Evolutionary conservation across 108 stramenopile species (phyloP), one percentile per base, ranked within the genome.

Genomic region (Stephanodiscus triporus): DNA sequence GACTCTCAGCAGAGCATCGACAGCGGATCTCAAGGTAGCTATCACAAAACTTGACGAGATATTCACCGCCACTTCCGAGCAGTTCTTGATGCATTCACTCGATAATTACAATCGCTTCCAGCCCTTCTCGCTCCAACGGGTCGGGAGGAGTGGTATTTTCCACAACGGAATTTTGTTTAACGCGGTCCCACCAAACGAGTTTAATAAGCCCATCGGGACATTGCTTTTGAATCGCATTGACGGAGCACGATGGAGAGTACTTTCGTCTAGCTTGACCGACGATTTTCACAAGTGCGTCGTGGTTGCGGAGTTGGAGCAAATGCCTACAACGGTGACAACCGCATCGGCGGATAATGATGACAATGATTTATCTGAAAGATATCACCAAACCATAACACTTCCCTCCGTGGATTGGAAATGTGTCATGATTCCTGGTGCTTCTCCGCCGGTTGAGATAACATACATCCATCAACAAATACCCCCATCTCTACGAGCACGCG

Each of bases 41-140:
- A 6, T 53, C 6, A 6, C 0, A 2, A 53, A 53, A 53, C 6
- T 53, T 3, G 14, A 53, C 24, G n/a, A 53, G 8, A 19, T 53
- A 14, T 53, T 14, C 24, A 24, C n/a, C 7, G 20, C 11, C 6
- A 19, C 19, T 0, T 17, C 49, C 9, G 6, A 50, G 20, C 49
- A 8, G 20, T 4, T 50, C 9, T 20, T 50, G 4, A 4, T 8
- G 6, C 51, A 53, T 53, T 20, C 24, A 6, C 51, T 53, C 24
- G n/a, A 53, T 17, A 53, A 53, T 8, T 53, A 53, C 51, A 53
- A 53, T 53, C 51, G 51, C 2, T 53, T 53, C 6, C 51, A 53
- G 51, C 51, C 23, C 1, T 53, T 53, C n/a, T 53, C n/a, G n/a
- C 4, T 24, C 0, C 51, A 53, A 53, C 5, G 51, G 1, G 20